Base-by-base conservation (phyloP, 2,329 filamentous ascomycete genomes). In the Cladosporium sphaerospermum region DNA sequence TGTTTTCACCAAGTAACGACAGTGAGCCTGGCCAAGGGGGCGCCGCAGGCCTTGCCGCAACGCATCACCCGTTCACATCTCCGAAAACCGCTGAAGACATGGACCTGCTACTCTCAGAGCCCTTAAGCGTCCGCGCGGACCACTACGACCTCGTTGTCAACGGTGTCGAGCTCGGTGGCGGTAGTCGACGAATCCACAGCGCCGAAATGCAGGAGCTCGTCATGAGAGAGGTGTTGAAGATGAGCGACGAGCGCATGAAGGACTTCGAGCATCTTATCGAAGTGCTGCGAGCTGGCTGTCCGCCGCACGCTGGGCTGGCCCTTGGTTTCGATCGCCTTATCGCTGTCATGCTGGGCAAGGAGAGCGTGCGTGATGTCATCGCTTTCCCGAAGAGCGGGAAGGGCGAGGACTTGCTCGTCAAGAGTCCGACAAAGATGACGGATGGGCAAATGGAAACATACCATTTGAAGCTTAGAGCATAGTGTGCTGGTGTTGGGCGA, bases 111-210 rank as follows among this genome's bases (percentile, higher is more conserved):
- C 75, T 83, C 36, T 83, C 78, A 0, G 78, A 90, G 39, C 92
- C 93, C 0, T 76, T 89, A 1, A 71, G 78, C 44, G 89, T 83
- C 1, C 81, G 79, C 61, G 95, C 87, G 3, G 92, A 95, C 62
- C 91, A 96, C 67, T 99, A 96, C 71, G 93, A 99, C 63, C 82
- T 99, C 11, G 92, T 99, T 0, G 81, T 97, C 62, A 99, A 99
- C 67, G 93, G 93, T 3, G 83, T 96, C 4, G 93, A 99, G 70
- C 80, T 99, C 1, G 93, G 93, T 23, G 93, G 93, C 9, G 95
- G 93, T 33, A 95, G 88, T 68, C 82, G 89, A 11, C 88, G 93
- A 78, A 96, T 97, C 53, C 93, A 99, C 71, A 79, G 86, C 41
- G 85, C 89, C 0, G 77, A 81, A 1, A 78, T 96, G 61, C 93